phyloP scores from a whole-genome alignment of 2,329 filamentous ascomycete genomes.

The Pseudogymnoascus sp. region DNA sequence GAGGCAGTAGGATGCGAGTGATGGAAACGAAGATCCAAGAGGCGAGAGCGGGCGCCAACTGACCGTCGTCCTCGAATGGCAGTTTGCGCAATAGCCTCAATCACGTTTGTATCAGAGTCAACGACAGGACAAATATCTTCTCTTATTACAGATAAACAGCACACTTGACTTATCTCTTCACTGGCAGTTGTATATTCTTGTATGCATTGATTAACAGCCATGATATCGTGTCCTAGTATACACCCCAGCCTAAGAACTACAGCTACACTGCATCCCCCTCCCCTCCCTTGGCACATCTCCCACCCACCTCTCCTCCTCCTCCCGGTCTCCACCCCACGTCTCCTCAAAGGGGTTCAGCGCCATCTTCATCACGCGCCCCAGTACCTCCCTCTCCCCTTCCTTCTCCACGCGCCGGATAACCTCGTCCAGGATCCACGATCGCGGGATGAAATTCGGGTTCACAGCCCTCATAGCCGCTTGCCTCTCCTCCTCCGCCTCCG shows the following conservation, averaged over 20 bases:
- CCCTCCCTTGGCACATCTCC: conserved; percentile 74
- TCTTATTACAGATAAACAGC: too few relatives aligned
- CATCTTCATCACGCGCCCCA: conserved; percentile 76
- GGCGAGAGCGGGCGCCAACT: too few relatives aligned
- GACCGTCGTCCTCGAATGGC: too few relatives aligned
- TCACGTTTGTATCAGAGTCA: not conserved
- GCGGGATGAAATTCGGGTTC: conserved; percentile 89
- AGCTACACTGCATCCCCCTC: conserved; percentile 88
- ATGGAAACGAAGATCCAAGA: too few relatives aligned
- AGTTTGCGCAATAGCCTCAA: not conserved
- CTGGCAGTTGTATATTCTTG: not conserved
- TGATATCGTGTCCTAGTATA: not conserved
- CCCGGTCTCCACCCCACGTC: conserved; percentile 59
- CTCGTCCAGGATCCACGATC: conserved; percentile 90
- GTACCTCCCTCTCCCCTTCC: conserved; percentile 70
- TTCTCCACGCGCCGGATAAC: conserved; percentile 85
- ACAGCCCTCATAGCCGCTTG: conserved; percentile 70
- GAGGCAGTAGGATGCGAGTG: too few relatives aligned
- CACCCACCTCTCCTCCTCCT: conserved; percentile 76
- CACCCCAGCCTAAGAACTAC: conserved; percentile 61
- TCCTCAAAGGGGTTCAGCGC: conserved; percentile 79
- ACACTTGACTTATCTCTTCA: too few relatives aligned
- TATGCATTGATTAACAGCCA: not conserved
- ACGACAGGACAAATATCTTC: not conserved
- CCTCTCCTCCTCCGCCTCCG: conserved; percentile 51